These are phyloP conservation scores for Cinnamomum chago DNA, from an alignment of 164 flowering plant genomes.

Conservation along the genomic window DNA sequence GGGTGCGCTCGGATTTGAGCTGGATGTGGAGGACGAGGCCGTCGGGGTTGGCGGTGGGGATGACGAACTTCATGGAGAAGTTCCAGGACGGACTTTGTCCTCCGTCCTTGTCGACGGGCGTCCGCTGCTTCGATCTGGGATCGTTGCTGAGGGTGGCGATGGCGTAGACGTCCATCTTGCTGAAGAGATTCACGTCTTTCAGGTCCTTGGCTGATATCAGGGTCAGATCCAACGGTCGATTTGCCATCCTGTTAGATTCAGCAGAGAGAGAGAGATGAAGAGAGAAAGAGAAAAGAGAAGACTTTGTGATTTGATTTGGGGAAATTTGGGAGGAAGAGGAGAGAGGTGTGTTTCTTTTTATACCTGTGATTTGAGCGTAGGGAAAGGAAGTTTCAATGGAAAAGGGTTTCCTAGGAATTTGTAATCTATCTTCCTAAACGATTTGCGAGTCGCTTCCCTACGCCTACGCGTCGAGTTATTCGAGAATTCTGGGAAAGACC, in stretches of 20 bases:
- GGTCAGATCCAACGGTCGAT: slow-evolving; percentile 28
- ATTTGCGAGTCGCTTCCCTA: too few relatives aligned
- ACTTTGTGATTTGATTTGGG: background rate
- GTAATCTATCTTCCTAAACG: too few relatives aligned
- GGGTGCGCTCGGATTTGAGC: slow-evolving; percentile 33
- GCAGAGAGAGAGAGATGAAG: background rate
- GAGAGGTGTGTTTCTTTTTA: background rate
- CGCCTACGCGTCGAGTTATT: too few relatives aligned
- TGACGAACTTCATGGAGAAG: slow-evolving; percentile 36
- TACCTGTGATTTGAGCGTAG: too few relatives aligned
- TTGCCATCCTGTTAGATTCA: slow-evolving; percentile 23
- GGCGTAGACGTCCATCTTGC: slow-evolving; percentile 38
- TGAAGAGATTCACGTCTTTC: slow-evolving; percentile 30
- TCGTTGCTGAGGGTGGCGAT: slow-evolving; percentile 23
- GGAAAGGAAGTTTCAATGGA: too few relatives aligned
- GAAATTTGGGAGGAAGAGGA: background rate
- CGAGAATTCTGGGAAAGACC: too few relatives aligned
- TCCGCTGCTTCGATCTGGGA: slow-evolving; percentile 19
- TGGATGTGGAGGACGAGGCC: slow-evolving; percentile 27
- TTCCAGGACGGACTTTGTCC: slow-evolving; percentile 57
- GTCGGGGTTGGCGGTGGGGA: slow-evolving; percentile 28
- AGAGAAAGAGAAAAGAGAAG: background rate
- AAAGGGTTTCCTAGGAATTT: too few relatives aligned
- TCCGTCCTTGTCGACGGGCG: slow-evolving; percentile 32
- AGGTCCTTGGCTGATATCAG: slow-evolving; percentile 34